Base-by-base conservation (phyloP, 345 rosid species). In the Hibiscus tridactylites region DNA sequence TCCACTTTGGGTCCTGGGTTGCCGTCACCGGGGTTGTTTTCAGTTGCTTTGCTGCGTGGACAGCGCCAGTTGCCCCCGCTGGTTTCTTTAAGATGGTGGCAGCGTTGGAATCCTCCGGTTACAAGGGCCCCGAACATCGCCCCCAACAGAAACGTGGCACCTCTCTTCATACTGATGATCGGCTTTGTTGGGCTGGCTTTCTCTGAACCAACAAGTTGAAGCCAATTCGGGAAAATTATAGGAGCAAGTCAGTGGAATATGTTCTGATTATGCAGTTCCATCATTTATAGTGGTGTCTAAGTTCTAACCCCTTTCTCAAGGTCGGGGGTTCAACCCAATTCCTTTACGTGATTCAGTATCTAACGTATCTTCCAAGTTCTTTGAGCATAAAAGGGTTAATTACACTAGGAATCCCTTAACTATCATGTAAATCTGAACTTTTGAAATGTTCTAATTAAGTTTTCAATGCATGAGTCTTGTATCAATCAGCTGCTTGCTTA, bases 71-170 rank as follows among this genome's bases (percentile, higher is more conserved):
- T 50, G 59, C 42, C 44, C 9, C 28, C 60, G 0, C 16, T 3
- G 28, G 11, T n/a, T 31, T 50, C 28, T 50, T 68, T 50, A 1
- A 49, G 42, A 50, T 4, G 44, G 0, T 9, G 26, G 44, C 59
- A 50, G 21, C 71, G 71, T 16, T 9, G 0, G 28, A 68, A 49
- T 68, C 59, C 71, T 29, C 28, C 59, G 31, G 26, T 29, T 16
- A 68, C 31, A 29, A 68, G 1, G 33, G 19, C 64, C 2, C 73
- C 73, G 64, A 4, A 70, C 33, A 57, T 35, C 6, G 35, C 28
- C 19, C 73, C 73, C 64, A 56, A 1, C 35, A 70, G 62, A 56
- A 70, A 70, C 63, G 64, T 17, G 0, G 64, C 35, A 37, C 73
- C 73, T 1, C 12, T 2, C 64, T 37, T 56, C 63, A 54, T 21